Percentiles rank a stretch among this genome's conserved stretches.
Conservation (phyloP, 495 filamentous ascomycete species). For the Neurospora africana region DNA sequence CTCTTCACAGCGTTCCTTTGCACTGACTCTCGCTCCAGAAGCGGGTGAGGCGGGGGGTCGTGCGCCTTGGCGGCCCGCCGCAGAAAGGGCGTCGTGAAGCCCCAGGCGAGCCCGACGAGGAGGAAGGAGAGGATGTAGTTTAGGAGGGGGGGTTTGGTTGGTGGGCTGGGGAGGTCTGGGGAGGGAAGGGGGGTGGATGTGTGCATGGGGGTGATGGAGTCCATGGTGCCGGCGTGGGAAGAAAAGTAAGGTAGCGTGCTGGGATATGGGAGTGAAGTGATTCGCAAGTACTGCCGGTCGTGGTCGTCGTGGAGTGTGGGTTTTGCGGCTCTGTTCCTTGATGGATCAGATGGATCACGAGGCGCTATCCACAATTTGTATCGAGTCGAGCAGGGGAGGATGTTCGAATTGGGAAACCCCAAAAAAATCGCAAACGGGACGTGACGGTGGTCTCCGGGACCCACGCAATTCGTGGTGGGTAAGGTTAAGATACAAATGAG, state of each 20-base stretch:
- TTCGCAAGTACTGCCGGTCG: background rate
- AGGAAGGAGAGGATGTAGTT: conserved; percentile 83
- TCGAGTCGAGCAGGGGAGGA: background rate
- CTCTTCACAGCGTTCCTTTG: conserved; percentile 40
- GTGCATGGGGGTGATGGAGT: too few species aligned
- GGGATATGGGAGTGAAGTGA: background rate
- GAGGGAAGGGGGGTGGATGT: background rate
- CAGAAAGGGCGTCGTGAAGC: conserved; percentile 64
- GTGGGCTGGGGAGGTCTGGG: conserved; percentile 5
- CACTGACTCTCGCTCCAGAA: conserved; percentile 30
- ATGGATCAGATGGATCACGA: background rate
- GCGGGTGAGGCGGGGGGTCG: conserved; percentile 40
- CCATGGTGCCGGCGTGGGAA: too few species aligned
- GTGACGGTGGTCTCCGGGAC: too few species aligned
- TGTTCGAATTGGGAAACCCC: too few species aligned
- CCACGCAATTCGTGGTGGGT: too few species aligned
- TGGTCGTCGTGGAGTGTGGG: background rate
- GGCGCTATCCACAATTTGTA: background rate
- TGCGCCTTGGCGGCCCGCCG: conserved; percentile 53
- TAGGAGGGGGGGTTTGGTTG: conserved; percentile 44
- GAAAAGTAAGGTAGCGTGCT: background rate
- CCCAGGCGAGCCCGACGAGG: conserved; percentile 84
- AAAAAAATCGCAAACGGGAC: too few species aligned
- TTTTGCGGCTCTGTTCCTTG: background rate
- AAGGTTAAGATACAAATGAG: too few species aligned